Evolutionary conservation across 2,329 filamentous ascomycete species (phyloP).

Genomic region (Aspergillus sergii): DNA sequence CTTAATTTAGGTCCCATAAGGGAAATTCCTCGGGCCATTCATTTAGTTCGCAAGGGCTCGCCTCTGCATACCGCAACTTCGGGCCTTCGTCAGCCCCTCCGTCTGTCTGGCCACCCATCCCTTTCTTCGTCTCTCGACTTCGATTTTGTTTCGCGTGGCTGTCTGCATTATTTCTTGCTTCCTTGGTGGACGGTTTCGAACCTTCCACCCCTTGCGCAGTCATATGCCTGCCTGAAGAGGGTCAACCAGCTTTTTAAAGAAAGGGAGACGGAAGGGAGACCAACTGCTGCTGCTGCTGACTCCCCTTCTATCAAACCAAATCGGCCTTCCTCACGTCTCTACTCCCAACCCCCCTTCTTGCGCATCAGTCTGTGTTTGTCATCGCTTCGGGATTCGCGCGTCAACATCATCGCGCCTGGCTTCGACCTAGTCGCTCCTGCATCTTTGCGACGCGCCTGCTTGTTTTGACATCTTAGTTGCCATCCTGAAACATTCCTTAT

Average conservation of each 20-base stretch:
- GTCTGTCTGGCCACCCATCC: slow-evolving; percentile 18
- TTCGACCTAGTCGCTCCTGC: slow-evolving; percentile 23
- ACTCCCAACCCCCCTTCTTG: background rate
- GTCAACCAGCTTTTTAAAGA: slow-evolving; percentile 22
- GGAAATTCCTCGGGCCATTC: slow-evolving; percentile 26
- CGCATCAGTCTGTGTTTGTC: background rate
- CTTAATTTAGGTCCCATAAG: slow-evolving; percentile 19
- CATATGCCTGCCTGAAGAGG: slow-evolving; percentile 13
- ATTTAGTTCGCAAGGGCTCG: slow-evolving; percentile 19
- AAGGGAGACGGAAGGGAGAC: slow-evolving; percentile 30
- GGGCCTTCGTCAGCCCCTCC: slow-evolving; percentile 20
- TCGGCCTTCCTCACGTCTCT: slow-evolving; percentile 14
- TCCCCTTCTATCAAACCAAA: slow-evolving; percentile 22
- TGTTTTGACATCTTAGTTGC: slow-evolving; percentile 27
- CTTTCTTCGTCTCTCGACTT: slow-evolving; percentile 22
- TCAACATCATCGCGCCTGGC: slow-evolving; percentile 22
- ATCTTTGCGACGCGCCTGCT: slow-evolving; percentile 26
- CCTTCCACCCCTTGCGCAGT: slow-evolving; percentile 26
- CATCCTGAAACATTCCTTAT: slow-evolving; percentile 36
- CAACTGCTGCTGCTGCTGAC: slow-evolving; percentile 20
- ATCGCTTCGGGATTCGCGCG: slow-evolving; percentile 19
- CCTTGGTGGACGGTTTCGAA: slow-evolving; percentile 11
- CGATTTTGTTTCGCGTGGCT: slow-evolving; percentile 26
- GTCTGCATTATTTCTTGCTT: slow-evolving; percentile 18
- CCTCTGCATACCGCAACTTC: slow-evolving; percentile 32